Percentiles rank a stretch among this genome's conserved stretches.
These are phyloP conservation scores for Vickermania ingenoplastis DNA, from an alignment of 208 protist species.

Conservation along the genomic window DNA sequence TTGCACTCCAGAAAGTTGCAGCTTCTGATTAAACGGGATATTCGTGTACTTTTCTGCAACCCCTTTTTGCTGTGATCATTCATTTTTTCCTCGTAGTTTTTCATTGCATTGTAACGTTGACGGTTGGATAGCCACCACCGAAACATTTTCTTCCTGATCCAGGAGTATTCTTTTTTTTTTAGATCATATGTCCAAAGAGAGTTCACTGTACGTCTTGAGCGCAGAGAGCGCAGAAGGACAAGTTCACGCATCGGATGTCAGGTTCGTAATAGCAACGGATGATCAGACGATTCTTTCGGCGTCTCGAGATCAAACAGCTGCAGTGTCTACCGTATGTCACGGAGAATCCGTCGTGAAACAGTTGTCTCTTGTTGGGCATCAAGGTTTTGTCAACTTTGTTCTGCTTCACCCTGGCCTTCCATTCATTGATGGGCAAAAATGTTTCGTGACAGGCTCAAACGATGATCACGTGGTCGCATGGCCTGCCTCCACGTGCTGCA, in stretches of 20 bases:
- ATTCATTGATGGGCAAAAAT: conserved; percentile 21
- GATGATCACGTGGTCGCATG: conserved; percentile 71
- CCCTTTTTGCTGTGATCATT: no score
- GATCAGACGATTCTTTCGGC: conserved; percentile 22
- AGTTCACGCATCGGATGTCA: conserved; percentile 46
- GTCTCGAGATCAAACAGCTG: conserved; percentile 50
- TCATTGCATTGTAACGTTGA: no score
- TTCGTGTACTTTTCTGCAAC: no score
- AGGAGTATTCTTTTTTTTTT: no score
- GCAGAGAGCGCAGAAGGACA: no score
- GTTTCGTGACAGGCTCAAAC: conserved; percentile 60
- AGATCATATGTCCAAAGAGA: no score
- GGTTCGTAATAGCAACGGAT: conserved; percentile 22
- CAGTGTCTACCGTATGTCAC: conserved; percentile 13
- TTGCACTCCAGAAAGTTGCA: no score
- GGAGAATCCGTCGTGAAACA: background rate
- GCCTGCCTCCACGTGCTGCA: conserved; percentile 17
- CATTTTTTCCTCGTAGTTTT: no score
- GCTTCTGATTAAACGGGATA: no score
- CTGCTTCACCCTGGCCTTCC: conserved; percentile 31
- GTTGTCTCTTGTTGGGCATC: conserved; percentile 39
- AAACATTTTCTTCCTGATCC: no score
- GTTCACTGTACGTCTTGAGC: no score
- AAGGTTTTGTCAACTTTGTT: conserved; percentile 76
- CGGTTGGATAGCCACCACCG: no score